These are phyloP conservation scores for Candida schatavii DNA, from an alignment of 805 yeast genomes.

Conservation along the genomic window DNA sequence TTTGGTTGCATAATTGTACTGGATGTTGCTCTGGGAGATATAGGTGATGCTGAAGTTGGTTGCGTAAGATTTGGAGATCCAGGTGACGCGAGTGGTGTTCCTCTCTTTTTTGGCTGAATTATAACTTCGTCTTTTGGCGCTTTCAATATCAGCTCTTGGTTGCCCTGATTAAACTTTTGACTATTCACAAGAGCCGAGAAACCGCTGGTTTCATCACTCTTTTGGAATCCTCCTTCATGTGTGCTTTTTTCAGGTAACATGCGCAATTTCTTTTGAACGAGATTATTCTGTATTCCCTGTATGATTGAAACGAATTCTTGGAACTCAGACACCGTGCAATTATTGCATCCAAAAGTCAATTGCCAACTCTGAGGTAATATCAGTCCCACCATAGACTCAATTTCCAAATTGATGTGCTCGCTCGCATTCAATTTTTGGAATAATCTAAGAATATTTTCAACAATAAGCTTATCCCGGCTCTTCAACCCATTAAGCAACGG, in stretches of 20 bases:
- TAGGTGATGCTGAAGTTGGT: not conserved
- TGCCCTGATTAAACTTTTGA: constrained; percentile 22
- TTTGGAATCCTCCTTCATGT: not conserved
- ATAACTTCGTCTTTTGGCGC: constrained; percentile 20
- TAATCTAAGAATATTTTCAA: constrained; percentile 45
- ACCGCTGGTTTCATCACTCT: constrained; percentile 5
- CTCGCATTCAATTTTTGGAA: constrained; percentile 50
- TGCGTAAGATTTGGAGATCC: not conserved
- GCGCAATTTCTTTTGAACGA: constrained; percentile 18
- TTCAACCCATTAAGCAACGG: constrained; percentile 76
- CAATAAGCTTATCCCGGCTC: constrained; percentile 68
- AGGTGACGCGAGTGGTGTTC: constrained; percentile 2
- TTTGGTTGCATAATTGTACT: too few relatives aligned
- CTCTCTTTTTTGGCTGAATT: constrained; percentile 18
- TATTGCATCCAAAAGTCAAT: constrained; percentile 37
- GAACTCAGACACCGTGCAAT: constrained; percentile 35
- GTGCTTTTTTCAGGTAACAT: constrained; percentile 13
- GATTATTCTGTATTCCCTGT: constrained; percentile 18
- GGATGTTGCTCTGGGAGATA: too few relatives aligned
- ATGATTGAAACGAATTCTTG: constrained; percentile 22
- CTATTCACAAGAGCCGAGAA: constrained; percentile 31
- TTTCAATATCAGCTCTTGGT: constrained; percentile 19
- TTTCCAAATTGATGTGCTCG: constrained; percentile 27
- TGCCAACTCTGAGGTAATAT: constrained; percentile 30
- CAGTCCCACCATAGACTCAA: constrained; percentile 26